A percentile compares a stretch with the other conserved stretches of the same genome.
Evolutionary conservation across 2,329 filamentous ascomycete species (phyloP).

Genomic region (Cordyceps farinosa): DNA sequence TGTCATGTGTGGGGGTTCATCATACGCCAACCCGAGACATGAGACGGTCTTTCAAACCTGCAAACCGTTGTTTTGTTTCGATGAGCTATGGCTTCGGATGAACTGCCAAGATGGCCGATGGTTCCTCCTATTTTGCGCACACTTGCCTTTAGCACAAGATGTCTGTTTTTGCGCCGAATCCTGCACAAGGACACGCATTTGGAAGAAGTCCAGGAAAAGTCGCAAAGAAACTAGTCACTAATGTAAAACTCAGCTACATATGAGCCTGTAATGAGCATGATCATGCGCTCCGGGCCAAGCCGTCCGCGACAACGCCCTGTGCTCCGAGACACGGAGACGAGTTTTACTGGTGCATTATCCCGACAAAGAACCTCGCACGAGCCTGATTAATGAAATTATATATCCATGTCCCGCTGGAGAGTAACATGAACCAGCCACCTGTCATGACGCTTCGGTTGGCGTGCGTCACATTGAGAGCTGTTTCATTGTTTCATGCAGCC

Average conservation of each 20-base stretch:
- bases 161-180: background rate
- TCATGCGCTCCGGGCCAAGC: background rate
- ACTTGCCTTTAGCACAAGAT: background rate
- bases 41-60: constrained; percentile 12
- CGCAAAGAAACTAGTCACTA: no score
- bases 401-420: background rate
- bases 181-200: no score
- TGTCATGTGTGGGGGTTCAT: constrained; percentile 4
- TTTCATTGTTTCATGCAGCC: background rate
- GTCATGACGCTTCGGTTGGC: background rate
- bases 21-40: constrained; percentile 1
- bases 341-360: background rate
- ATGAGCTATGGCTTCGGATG: background rate
- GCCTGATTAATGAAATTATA: no score
- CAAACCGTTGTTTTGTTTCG: constrained; percentile 9
- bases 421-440: background rate
- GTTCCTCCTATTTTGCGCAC: background rate
- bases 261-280: background rate
- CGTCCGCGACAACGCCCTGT: background rate
- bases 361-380: background rate
- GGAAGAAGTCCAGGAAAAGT: no score
- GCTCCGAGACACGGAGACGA: background rate
- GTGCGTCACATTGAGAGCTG: background rate
- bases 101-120: background rate
- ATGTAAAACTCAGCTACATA: no score